Conservation (phyloP, 2,329 filamentous ascomycete species). For the Alternaria viburni region DNA sequence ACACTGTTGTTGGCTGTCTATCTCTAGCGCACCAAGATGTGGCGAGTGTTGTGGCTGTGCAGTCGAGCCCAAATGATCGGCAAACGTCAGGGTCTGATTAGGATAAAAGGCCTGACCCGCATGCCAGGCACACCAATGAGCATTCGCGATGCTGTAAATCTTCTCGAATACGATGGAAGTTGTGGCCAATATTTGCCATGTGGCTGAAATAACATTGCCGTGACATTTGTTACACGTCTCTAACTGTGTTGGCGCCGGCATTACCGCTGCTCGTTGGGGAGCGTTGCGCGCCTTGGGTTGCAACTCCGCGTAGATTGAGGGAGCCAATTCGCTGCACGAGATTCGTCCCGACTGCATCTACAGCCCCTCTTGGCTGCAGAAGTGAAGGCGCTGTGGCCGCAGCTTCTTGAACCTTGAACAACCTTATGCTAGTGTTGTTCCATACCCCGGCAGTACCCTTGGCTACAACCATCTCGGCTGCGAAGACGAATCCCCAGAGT, state of each 20-base stretch:
- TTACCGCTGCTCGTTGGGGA: constrained; percentile 23
- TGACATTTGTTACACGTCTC: constrained; percentile 40
- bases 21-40: constrained; percentile 2
- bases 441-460: constrained; percentile 91
- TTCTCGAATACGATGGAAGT: constrained; percentile 13
- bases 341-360: constrained; percentile 91
- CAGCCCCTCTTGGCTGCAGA: constrained; percentile 84
- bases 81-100: constrained; percentile 21
- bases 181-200: constrained; percentile 14
- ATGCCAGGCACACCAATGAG: constrained; percentile 40
- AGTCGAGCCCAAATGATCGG: constrained; percentile 23
- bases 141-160: neutral
- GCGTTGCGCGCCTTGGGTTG: constrained; percentile 29
- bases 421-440: constrained; percentile 86
- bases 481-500: constrained; percentile 92
- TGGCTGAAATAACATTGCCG: constrained; percentile 3
- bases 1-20: constrained; percentile 15
- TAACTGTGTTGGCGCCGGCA: constrained; percentile 34
- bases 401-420: constrained; percentile 90
- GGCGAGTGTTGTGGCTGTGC: constrained; percentile 18
- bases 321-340: constrained; percentile 86
- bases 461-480: constrained; percentile 84
- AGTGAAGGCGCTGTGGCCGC: constrained; percentile 80
- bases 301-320: constrained; percentile 68
- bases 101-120: constrained; percentile 12